These are phyloP conservation scores for Penicillium sp. DNA, from an alignment of 2,329 filamentous ascomycete species.

Conservation along the genomic window DNA sequence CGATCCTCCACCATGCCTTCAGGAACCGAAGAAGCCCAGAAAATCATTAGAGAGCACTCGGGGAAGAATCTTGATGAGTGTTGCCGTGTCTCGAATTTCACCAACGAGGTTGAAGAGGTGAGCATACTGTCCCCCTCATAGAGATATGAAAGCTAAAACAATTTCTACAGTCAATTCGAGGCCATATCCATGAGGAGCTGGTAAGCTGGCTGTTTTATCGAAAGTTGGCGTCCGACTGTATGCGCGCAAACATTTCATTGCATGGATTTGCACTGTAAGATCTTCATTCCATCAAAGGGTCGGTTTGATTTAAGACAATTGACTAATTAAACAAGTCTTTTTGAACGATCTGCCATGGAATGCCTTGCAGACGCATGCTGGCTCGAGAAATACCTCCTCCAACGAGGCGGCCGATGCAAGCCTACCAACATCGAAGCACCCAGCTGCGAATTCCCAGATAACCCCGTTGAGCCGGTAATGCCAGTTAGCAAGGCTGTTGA, in stretches of 20 bases:
- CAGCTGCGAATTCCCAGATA: slow-evolving; percentile 19
- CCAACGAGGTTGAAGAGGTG: slow-evolving; percentile 18
- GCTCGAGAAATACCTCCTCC: slow-evolving; percentile 23
- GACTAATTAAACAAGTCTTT: slow-evolving; percentile 16
- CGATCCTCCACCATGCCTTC: background rate
- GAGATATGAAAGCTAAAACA: background rate
- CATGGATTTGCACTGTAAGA: slow-evolving; percentile 22
- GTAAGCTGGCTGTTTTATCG: slow-evolving; percentile 23
- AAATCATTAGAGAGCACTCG: slow-evolving; percentile 16
- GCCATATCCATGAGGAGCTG: slow-evolving; percentile 21
- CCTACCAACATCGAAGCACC: slow-evolving; percentile 21
- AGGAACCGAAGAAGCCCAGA: slow-evolving; percentile 6
- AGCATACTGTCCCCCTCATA: background rate
- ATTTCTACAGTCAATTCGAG: slow-evolving; percentile 18
- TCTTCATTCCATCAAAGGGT: background rate
- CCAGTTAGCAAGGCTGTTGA: slow-evolving; percentile 19
- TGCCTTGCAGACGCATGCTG: slow-evolving; percentile 20
- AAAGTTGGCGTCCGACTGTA: slow-evolving; percentile 22
- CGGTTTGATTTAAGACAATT: background rate
- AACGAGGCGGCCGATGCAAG: slow-evolving; percentile 21
- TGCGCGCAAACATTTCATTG: slow-evolving; percentile 19
- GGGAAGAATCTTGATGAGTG: slow-evolving; percentile 16
- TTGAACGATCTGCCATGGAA: slow-evolving; percentile 19
- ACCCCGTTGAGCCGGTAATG: slow-evolving; percentile 20
- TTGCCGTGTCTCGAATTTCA: slow-evolving; percentile 13